Conservation (phyloP, 164 flowering plant species). For the Vitis rupestris region DNA sequence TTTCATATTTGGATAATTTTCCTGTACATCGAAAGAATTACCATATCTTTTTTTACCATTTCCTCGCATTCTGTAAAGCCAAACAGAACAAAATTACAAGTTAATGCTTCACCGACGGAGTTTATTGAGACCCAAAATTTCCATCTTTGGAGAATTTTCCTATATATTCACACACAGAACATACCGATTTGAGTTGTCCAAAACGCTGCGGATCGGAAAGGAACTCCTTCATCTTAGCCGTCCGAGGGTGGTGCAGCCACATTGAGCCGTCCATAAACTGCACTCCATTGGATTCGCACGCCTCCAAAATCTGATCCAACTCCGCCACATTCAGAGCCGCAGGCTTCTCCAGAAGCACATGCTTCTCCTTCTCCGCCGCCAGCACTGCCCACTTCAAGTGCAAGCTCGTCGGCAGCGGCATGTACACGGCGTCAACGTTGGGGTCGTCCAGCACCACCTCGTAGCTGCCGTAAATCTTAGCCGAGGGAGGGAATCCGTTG, state of each 20-base stretch:
- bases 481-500: slow-evolving; percentile 48
- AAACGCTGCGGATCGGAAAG: slow-evolving; percentile 42
- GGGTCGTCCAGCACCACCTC: slow-evolving; percentile 63
- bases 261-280: slow-evolving; percentile 81
- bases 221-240: slow-evolving; percentile 52
- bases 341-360: slow-evolving; percentile 71
- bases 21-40: no score
- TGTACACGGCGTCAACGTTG: slow-evolving; percentile 64
- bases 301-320: slow-evolving; percentile 49
- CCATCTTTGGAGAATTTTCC: no score
- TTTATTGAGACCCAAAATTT: no score
- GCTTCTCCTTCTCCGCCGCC: slow-evolving; percentile 65
- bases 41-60: no score
- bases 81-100: no score
- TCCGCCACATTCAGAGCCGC: slow-evolving; percentile 51
- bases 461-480: slow-evolving; percentile 57
- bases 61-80: no score
- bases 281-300: slow-evolving; percentile 57
- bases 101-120: no score
- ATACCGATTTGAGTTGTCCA: slow-evolving; percentile 53
- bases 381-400: slow-evolving; percentile 56
- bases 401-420: slow-evolving; percentile 66
- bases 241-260: slow-evolving; percentile 84
- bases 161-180: neutral
- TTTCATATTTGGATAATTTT: no score